These are phyloP conservation scores for Tylopilus orsonianus DNA, from an alignment of 1,284 basidiomycete genomes.

Conservation along the genomic window DNA sequence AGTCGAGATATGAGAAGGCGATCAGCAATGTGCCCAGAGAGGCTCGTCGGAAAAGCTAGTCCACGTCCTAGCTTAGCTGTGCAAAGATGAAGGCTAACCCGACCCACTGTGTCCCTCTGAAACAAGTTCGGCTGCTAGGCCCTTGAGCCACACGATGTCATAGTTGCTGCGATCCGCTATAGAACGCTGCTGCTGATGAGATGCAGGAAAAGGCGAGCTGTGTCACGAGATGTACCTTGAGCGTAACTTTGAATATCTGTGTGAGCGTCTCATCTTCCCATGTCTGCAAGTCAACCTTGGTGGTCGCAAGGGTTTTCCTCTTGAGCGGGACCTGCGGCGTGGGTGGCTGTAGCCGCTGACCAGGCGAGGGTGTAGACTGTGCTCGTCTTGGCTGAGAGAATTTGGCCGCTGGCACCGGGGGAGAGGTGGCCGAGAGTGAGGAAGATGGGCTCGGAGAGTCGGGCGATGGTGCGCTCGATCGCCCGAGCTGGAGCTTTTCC, in stretches of 20 bases:
- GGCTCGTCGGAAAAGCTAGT: conserved; percentile 34
- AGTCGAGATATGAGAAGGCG: conserved; percentile 86
- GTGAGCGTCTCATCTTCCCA: conserved; percentile 80
- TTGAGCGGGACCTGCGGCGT: conserved; percentile 38
- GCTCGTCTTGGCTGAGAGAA: conserved; percentile 36
- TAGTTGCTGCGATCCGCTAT: conserved; percentile 71
- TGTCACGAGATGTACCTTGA: conserved; percentile 57
- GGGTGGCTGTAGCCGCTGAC: conserved; percentile 27
- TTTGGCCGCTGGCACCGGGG: conserved; percentile 26
- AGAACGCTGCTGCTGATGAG: conserved; percentile 48
- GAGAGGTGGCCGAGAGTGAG: conserved; percentile 26
- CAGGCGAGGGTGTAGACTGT: conserved; percentile 21
- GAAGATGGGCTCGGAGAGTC: conserved; percentile 20
- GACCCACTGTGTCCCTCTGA: conserved; percentile 64
- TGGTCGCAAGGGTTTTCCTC: conserved; percentile 43
- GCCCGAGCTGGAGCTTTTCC: conserved; percentile 65
- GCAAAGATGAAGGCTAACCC: not conserved
- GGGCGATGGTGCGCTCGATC: conserved; percentile 36
- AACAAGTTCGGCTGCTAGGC: conserved; percentile 68
- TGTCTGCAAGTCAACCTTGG: conserved; percentile 52
- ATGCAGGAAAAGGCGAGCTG: not conserved
- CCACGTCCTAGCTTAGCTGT: conserved; percentile 11
- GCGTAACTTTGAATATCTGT: conserved; percentile 73
- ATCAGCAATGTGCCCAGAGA: conserved; percentile 67
- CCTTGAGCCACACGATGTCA: conserved; percentile 83